These are phyloP conservation scores for Picea abies DNA, from an alignment of 83 land plant genomes.

Conservation along the genomic window DNA sequence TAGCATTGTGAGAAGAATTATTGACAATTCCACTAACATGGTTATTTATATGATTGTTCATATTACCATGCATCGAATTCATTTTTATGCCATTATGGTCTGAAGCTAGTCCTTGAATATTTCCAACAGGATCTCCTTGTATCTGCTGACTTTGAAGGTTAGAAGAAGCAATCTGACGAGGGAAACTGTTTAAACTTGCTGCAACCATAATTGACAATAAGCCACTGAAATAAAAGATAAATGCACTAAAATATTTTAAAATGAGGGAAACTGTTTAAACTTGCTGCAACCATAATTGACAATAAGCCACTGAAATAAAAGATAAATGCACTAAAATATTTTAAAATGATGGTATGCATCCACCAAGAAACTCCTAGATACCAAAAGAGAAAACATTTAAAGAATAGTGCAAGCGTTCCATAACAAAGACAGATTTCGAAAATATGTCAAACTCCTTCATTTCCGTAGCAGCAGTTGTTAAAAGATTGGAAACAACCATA, in stretches of 20 bases:
- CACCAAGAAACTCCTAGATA: not conserved
- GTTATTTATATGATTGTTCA: slow-evolving; percentile 20
- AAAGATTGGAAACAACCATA: not conserved
- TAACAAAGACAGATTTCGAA: not conserved
- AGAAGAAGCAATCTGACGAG: slow-evolving; percentile 39
- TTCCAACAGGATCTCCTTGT: slow-evolving; percentile 38
- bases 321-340: not conserved
- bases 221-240: not conserved
- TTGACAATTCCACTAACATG: slow-evolving; percentile 22
- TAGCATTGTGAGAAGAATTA: slow-evolving; percentile 40
- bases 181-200: slow-evolving; percentile 61
- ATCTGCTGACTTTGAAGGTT: slow-evolving; percentile 50
- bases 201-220: slow-evolving; percentile 23
- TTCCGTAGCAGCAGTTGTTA: not conserved
- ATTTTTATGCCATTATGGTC: slow-evolving; percentile 40
- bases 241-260: not conserved
- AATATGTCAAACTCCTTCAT: not conserved
- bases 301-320: slow-evolving; percentile 3
- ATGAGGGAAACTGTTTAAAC: slow-evolving; percentile 51
- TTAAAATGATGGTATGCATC: not conserved
- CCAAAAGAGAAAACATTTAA: not conserved
- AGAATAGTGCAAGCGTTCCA: not conserved
- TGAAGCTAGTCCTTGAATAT: slow-evolving; percentile 32
- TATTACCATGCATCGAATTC: slow-evolving; percentile 42
- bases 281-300: slow-evolving; percentile 40